A percentile compares a stretch with the other conserved stretches of the same genome.
Conservation (phyloP, 306 rosid species). For the Abrus pulchellus region DNA sequence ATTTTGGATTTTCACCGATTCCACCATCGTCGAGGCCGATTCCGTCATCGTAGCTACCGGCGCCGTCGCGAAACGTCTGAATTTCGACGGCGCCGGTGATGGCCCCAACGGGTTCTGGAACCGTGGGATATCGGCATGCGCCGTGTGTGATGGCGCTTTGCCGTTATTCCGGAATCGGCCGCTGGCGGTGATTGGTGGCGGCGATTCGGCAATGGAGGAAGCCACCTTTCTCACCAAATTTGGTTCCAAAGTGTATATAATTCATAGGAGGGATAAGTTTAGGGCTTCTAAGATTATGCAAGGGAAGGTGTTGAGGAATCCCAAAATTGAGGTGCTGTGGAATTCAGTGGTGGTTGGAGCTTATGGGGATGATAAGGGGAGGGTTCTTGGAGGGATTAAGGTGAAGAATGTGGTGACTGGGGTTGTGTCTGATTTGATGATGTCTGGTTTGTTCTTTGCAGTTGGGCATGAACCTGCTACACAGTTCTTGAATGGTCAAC, state of each 20-base stretch:
- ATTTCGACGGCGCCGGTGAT: slow-evolving; percentile 68
- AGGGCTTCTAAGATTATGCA: slow-evolving; percentile 90
- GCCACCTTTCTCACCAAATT: slow-evolving; percentile 82
- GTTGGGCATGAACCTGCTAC: slow-evolving; percentile 95
- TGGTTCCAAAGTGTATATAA: slow-evolving; percentile 77
- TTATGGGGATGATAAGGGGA: slow-evolving; percentile 54
- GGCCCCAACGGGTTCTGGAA: slow-evolving; percentile 77
- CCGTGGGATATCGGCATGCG: slow-evolving; percentile 90
- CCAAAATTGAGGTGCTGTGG: slow-evolving; percentile 79
- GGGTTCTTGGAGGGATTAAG: slow-evolving; percentile 74
- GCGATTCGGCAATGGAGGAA: slow-evolving; percentile 96
- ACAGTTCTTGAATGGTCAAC: slow-evolving; percentile 81
- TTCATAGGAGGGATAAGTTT: slow-evolving; percentile 75
- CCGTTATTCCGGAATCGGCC: slow-evolving; percentile 77
- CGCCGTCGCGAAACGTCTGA: slow-evolving; percentile 75
- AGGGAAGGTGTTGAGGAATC: slow-evolving; percentile 67
- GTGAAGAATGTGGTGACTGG: slow-evolving; percentile 72
- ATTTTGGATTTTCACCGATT: slow-evolving; percentile 65
- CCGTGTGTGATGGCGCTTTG: slow-evolving; percentile 89
- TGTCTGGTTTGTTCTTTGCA: slow-evolving; percentile 84
- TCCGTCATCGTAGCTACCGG: slow-evolving; percentile 80
- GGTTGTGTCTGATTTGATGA: slow-evolving; percentile 68
- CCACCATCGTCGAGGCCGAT: slow-evolving; percentile 60
- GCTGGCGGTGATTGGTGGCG: slow-evolving; percentile 82
- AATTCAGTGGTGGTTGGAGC: slow-evolving; percentile 77